These are phyloP conservation scores for Penicillium sclerotiorum DNA, from an alignment of 2,329 filamentous ascomycete species.

Conservation along the genomic window DNA sequence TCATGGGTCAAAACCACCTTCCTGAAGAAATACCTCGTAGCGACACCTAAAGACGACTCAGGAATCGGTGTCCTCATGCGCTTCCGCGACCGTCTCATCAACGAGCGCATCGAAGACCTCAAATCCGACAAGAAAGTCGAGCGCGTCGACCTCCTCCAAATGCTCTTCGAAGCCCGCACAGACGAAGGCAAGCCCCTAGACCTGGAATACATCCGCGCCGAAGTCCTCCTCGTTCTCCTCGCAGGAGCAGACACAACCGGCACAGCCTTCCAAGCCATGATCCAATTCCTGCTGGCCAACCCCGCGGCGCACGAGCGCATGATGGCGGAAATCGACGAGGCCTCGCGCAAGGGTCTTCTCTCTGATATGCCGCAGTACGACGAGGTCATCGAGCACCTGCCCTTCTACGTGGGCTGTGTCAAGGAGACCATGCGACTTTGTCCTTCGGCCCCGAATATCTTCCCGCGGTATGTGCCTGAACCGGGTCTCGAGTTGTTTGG, in stretches of 20 bases:
- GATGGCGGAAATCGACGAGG: slow-evolving; percentile 51
- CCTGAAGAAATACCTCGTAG: slow-evolving; percentile 56
- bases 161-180: slow-evolving; percentile 48
- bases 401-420: slow-evolving; percentile 55
- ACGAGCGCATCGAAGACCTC: slow-evolving; percentile 52
- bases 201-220: slow-evolving; percentile 56
- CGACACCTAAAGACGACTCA: slow-evolving; percentile 55
- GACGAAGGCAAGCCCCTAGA: slow-evolving; percentile 51
- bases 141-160: slow-evolving; percentile 58
- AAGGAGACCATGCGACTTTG: slow-evolving; percentile 55
- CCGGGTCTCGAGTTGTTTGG: slow-evolving; percentile 44
- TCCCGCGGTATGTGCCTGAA: slow-evolving; percentile 49
- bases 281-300: slow-evolving; percentile 47
- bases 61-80: slow-evolving; percentile 61
- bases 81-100: slow-evolving; percentile 58
- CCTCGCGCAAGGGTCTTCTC: slow-evolving; percentile 33
- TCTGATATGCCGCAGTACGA: slow-evolving; percentile 44
- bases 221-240: slow-evolving; percentile 55
- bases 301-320: slow-evolving; percentile 49
- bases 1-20: slow-evolving; percentile 59
- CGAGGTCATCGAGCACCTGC: slow-evolving; percentile 46
- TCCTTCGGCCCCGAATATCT: slow-evolving; percentile 55
- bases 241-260: slow-evolving; percentile 58
- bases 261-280: slow-evolving; percentile 53
- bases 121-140: slow-evolving; percentile 48